Conservation (phyloP, 352 stramenopile species). For the Phytophthora vignae region DNA sequence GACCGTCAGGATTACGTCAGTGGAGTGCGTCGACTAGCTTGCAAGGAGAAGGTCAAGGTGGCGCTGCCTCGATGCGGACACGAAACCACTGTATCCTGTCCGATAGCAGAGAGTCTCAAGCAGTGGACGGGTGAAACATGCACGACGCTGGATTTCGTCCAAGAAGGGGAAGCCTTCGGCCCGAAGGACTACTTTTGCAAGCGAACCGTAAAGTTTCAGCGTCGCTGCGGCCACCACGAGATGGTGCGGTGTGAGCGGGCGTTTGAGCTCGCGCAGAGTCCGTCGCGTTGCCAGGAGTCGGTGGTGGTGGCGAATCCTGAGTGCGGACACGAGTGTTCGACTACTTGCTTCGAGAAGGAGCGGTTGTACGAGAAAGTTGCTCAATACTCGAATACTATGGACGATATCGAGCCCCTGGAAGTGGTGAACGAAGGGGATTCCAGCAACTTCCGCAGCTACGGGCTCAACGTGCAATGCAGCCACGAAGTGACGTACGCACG, state of each 20-base stretch:
- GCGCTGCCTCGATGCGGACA: slow-evolving; percentile 77
- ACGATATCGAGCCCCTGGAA: slow-evolving; percentile 40
- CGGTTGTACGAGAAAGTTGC: slow-evolving; percentile 22
- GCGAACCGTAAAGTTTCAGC: slow-evolving; percentile 63
- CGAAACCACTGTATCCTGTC: slow-evolving; percentile 54
- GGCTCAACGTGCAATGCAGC: slow-evolving; percentile 54
- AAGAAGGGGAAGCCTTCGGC: slow-evolving; percentile 70
- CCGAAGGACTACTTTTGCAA: slow-evolving; percentile 77
- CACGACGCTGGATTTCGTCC: slow-evolving; percentile 53
- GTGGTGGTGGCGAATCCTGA: slow-evolving; percentile 68
- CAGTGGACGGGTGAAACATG: slow-evolving; percentile 53
- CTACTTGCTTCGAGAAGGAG: slow-evolving; percentile 58
- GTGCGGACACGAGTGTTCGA: slow-evolving; percentile 69
- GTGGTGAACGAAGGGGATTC: slow-evolving; percentile 40
- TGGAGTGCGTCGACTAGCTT: slow-evolving; percentile 47
- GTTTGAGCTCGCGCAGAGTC: slow-evolving; percentile 65
- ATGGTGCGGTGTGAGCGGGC: slow-evolving; percentile 67
- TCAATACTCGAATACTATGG: neutral
- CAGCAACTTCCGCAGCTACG: slow-evolving; percentile 49
- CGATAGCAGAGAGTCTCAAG: slow-evolving; percentile 48
- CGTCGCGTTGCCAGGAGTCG: slow-evolving; percentile 53
- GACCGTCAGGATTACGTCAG: slow-evolving; percentile 44
- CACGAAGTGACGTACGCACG: slow-evolving; percentile 44
- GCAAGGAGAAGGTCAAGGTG: slow-evolving; percentile 60
- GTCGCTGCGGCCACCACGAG: slow-evolving; percentile 68